Evolutionary conservation across 1,139 yeast genomes (phyloP).

Genomic region (Candida dubliniensis): DNA sequence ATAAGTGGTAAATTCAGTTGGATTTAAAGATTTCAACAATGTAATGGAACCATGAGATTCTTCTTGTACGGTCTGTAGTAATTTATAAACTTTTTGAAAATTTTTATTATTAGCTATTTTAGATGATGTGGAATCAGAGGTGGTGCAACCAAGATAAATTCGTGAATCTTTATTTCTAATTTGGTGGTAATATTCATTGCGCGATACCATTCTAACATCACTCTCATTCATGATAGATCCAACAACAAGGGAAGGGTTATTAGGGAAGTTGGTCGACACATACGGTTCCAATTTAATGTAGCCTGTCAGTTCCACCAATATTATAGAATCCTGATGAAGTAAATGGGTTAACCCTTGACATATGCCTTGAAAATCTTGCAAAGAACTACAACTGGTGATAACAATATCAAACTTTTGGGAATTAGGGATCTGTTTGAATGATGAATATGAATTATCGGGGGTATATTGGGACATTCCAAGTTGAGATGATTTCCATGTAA

Average conservation of each 20-base stretch:
- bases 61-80: slow-evolving; percentile 37
- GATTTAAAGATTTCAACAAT: slow-evolving; percentile 50
- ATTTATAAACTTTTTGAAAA: slow-evolving; percentile 32
- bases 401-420: slow-evolving; percentile 34
- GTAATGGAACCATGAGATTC: slow-evolving; percentile 34
- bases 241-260: slow-evolving; percentile 31
- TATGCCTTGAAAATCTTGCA: slow-evolving; percentile 42
- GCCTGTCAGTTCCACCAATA: slow-evolving; percentile 68
- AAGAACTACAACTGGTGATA: slow-evolving; percentile 35
- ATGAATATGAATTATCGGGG: slow-evolving; percentile 23
- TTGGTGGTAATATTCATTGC: slow-evolving; percentile 27
- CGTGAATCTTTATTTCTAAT: slow-evolving; percentile 36
- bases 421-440: slow-evolving; percentile 20
- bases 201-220: slow-evolving; percentile 49
- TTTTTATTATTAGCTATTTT: slow-evolving; percentile 14
- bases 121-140: slow-evolving; percentile 11
- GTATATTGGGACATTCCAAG: slow-evolving; percentile 20
- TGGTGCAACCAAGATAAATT: slow-evolving; percentile 41
- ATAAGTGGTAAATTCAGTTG: slow-evolving; percentile 63
- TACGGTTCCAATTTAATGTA: slow-evolving; percentile 73
- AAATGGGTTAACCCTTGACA: slow-evolving; percentile 29
- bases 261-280: slow-evolving; percentile 39
- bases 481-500: slow-evolving; percentile 22
- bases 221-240: slow-evolving; percentile 65
- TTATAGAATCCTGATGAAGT: slow-evolving; percentile 39